A percentile compares a stretch with the other conserved stretches of the same genome.
Evolutionary conservation across 306 rosid species (phyloP).

Genomic region (Sophora flavescens): DNA sequence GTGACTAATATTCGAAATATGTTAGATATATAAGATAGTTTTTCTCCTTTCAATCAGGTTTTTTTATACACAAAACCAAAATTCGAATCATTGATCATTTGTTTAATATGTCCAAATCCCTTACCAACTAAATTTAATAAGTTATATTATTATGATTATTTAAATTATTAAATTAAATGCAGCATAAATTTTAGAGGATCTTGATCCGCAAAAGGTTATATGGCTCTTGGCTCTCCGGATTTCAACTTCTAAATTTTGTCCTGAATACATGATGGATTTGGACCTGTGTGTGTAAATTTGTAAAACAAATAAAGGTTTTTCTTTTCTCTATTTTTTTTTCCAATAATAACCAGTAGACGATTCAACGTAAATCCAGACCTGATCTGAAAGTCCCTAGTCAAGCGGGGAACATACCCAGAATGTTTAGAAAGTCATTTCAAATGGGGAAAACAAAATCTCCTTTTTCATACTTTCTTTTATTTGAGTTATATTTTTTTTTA

Average conservation of each 20-base stretch:
- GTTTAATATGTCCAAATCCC: too few relatives aligned
- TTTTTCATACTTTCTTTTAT: neutral
- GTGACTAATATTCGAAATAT: too few relatives aligned
- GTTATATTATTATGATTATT: too few relatives aligned
- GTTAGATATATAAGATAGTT: too few relatives aligned
- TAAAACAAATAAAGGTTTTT: neutral
- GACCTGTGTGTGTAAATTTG: neutral
- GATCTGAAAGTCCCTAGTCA: neutral
- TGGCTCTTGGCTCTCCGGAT: neutral
- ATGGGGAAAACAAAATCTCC: neutral
- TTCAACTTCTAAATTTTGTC: neutral
- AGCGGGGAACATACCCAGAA: constrained; percentile 13
- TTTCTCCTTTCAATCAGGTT: too few relatives aligned
- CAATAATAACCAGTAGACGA: neutral
- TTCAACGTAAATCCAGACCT: neutral
- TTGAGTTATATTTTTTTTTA: too few relatives aligned
- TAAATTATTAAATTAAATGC: too few relatives aligned
- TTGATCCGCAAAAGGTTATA: neutral
- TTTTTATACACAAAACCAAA: too few relatives aligned
- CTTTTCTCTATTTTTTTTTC: neutral
- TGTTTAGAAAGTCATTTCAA: neutral
- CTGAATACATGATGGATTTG: neutral
- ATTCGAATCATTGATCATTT: too few relatives aligned
- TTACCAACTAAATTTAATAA: too few relatives aligned
- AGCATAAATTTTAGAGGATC: neutral